Percentiles rank a stretch among this genome's conserved stretches.
Evolutionary conservation across 305 asterid species (phyloP).

Genomic region (Fraxinus latifolia): DNA sequence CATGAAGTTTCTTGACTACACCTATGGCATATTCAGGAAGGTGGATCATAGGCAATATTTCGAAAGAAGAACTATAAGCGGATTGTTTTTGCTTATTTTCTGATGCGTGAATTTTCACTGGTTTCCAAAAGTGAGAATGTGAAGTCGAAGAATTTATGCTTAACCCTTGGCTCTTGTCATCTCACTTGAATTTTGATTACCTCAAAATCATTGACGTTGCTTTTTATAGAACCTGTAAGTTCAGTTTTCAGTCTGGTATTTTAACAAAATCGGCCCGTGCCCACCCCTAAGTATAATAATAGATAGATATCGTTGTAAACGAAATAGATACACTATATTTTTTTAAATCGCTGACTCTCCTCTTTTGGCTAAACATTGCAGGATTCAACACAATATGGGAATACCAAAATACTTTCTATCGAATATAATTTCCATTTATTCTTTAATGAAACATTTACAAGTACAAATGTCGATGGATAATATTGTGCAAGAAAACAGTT

Average conservation of each 20-base stretch:
- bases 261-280: neutral
- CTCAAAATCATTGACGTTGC: neutral
- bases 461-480: neutral
- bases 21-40: neutral
- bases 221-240: neutral
- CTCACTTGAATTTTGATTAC: neutral
- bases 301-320: too few relatives aligned
- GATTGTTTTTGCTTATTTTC: neutral
- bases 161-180: neutral
- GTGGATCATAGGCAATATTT: neutral
- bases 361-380: neutral
- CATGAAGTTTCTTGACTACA: neutral
- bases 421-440: neutral
- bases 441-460: neutral
- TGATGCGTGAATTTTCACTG: neutral
- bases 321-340: neutral
- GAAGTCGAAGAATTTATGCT: neutral
- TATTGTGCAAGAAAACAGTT: neutral
- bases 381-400: neutral
- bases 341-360: neutral
- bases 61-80: neutral
- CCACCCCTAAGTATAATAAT: too few relatives aligned
- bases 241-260: neutral
- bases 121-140: neutral
- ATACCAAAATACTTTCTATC: neutral